Conservation (phyloP, 257 asterid species). For the Solanum tacnaense region DNA sequence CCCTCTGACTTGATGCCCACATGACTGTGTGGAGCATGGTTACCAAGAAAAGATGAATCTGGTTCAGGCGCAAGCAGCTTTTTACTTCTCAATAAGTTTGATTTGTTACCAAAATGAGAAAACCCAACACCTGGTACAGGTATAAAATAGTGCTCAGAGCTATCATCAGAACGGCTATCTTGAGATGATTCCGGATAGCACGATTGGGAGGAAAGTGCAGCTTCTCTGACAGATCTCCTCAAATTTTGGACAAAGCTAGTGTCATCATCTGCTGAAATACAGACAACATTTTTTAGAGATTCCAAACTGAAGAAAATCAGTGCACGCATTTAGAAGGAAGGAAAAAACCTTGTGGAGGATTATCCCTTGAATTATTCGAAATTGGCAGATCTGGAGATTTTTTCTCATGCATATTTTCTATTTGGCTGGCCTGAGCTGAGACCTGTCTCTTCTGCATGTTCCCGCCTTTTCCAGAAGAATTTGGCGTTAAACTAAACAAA, state of each 20-base stretch:
- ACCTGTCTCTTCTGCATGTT: conserved; percentile 52
- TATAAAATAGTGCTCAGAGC: conserved; percentile 84
- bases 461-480: conserved; percentile 78
- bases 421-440: conserved; percentile 40
- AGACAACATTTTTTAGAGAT: neutral
- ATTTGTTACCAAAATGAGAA: conserved; percentile 39
- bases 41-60: conserved; percentile 48
- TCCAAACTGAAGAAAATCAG: neutral
- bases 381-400: conserved; percentile 40
- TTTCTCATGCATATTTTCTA: conserved; percentile 40
- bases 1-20: conserved; percentile 52
- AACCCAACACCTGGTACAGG: conserved; percentile 65
- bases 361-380: conserved; percentile 30
- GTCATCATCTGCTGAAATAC: conserved; percentile 54
- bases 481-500: conserved; percentile 81
- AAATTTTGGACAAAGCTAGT: conserved; percentile 56
- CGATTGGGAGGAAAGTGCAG: conserved; percentile 65
- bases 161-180: conserved; percentile 78
- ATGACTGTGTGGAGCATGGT: conserved; percentile 29
- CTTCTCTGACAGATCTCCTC: conserved; percentile 92
- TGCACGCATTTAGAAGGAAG: neutral
- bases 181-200: conserved; percentile 57
- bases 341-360: conserved; percentile 46
- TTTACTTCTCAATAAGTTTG: conserved; percentile 37
- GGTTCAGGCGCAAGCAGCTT: conserved; percentile 42